Percentiles rank a stretch among this genome's conserved stretches.
These are phyloP conservation scores for Phialophora tarda DNA, from an alignment of 2,329 filamentous ascomycete genomes.

Conservation along the genomic window DNA sequence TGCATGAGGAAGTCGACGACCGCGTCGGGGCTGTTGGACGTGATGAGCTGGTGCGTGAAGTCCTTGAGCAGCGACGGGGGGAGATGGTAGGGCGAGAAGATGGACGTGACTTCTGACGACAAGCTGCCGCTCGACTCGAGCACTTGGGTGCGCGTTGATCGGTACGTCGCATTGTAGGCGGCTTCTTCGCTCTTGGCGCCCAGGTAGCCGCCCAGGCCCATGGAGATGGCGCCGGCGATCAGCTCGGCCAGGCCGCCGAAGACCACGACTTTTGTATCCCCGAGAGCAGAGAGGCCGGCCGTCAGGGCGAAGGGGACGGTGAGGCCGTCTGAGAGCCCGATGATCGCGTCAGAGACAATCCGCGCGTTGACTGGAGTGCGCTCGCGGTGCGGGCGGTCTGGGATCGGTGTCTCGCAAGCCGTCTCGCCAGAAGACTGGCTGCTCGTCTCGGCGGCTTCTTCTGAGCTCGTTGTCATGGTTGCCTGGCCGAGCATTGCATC, in stretches of 20 bases:
- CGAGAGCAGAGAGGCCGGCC: slow-evolving; percentile 68
- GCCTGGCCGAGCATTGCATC: slow-evolving; percentile 13
- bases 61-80: slow-evolving; percentile 31
- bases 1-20: slow-evolving; percentile 35
- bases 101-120: slow-evolving; percentile 26
- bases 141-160: slow-evolving; percentile 24
- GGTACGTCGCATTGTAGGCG: slow-evolving; percentile 29
- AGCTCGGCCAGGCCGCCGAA: slow-evolving; percentile 76
- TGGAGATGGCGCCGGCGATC: slow-evolving; percentile 75
- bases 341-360: slow-evolving; percentile 64
- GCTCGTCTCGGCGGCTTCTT: slow-evolving; percentile 26
- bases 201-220: slow-evolving; percentile 77
- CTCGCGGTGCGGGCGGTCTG: slow-evolving; percentile 1
- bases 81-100: slow-evolving; percentile 33
- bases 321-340: slow-evolving; percentile 77
- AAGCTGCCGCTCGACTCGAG: slow-evolving; percentile 26
- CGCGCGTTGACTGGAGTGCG: slow-evolving; percentile 27
- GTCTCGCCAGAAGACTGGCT: slow-evolving; percentile 29
- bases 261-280: slow-evolving; percentile 69
- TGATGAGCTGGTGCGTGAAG: slow-evolving; percentile 34
- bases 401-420: slow-evolving; percentile 7
- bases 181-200: slow-evolving; percentile 60
- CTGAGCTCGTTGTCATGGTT: slow-evolving; percentile 6
- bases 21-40: slow-evolving; percentile 29
- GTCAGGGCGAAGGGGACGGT: slow-evolving; percentile 81